A percentile compares a stretch with the other conserved stretches of the same genome.
Conservation (phyloP, 73 alveolate species). For the Tetrahymena thermophila region DNA sequence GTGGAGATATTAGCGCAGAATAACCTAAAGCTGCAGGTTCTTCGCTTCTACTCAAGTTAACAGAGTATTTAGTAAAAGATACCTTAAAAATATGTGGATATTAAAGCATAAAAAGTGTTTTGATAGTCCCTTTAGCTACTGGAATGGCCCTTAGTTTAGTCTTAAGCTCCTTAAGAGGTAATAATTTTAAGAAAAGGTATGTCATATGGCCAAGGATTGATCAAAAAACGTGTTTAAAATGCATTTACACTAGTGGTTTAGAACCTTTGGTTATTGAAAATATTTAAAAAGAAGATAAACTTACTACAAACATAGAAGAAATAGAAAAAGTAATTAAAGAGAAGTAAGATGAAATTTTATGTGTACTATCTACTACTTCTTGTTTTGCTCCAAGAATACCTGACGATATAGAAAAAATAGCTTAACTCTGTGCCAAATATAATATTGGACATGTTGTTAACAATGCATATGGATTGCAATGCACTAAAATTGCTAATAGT, state of each 20-base stretch:
- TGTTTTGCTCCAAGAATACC: constrained; percentile 97
- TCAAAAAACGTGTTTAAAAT: constrained; percentile 92
- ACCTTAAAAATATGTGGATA: constrained; percentile 45
- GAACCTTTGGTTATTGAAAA: constrained; percentile 78
- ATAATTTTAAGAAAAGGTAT: constrained; percentile 73
- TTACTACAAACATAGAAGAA: constrained; percentile 75
- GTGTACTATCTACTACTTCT: constrained; percentile 86
- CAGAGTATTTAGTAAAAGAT: constrained; percentile 34
- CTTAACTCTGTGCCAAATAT: constrained; percentile 66
- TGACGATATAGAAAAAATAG: constrained; percentile 77
- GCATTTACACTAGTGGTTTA: constrained; percentile 84
- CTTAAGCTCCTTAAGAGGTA: constrained; percentile 66
- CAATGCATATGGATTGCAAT: constrained; percentile 93
- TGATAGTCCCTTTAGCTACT: constrained; percentile 94
- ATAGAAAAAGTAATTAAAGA: constrained; percentile 49
- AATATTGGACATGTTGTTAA: constrained; percentile 81
- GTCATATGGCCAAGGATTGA: constrained; percentile 92
- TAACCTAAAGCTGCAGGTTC: constrained; percentile 99
- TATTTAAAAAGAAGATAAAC: constrained; percentile 48
- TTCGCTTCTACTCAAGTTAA: constrained; percentile 80
- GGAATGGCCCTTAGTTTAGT: constrained; percentile 89
- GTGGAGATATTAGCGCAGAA: constrained; percentile 89
- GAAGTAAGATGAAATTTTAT: constrained; percentile 65
- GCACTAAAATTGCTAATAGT: constrained; percentile 64
- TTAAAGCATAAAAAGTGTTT: constrained; percentile 40